These are phyloP conservation scores for Verticillium alfalfae DNA, from an alignment of 2,329 filamentous ascomycete species.

Conservation along the genomic window DNA sequence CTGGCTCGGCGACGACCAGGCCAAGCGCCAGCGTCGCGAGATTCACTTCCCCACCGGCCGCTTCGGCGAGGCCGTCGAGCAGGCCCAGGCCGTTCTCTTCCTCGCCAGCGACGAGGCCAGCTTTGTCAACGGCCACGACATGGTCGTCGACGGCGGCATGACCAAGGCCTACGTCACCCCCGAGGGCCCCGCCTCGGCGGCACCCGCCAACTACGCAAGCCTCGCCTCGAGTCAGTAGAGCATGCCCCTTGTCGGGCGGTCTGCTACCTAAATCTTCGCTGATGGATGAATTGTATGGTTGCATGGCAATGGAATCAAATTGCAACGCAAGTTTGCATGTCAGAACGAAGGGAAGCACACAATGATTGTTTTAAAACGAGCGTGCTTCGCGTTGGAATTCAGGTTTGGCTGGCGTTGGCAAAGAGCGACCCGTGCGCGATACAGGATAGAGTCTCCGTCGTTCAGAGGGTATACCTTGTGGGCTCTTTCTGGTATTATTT, in stretches of 20 bases:
- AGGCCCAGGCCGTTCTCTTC: constrained; percentile 85
- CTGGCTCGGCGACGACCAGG: constrained; percentile 82
- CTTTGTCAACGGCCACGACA: constrained; percentile 87
- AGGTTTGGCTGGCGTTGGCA: background rate
- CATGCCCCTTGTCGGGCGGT: background rate
- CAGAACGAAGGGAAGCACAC: background rate
- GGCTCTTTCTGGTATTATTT: background rate
- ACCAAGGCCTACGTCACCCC: constrained; percentile 80
- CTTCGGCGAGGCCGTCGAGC: constrained; percentile 91
- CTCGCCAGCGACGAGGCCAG: constrained; percentile 81
- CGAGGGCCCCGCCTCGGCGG: constrained; percentile 49
- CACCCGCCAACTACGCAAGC: constrained; percentile 55
- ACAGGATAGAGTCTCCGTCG: background rate
- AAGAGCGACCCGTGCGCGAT: background rate
- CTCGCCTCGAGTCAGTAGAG: background rate
- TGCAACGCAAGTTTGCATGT: no score
- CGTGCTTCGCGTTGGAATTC: background rate
- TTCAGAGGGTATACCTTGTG: background rate
- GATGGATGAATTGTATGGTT: background rate
- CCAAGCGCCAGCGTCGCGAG: constrained; percentile 77
- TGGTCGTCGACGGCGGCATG: constrained; percentile 95
- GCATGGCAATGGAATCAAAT: background rate
- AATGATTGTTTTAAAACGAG: background rate
- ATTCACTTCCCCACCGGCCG: constrained; percentile 84
- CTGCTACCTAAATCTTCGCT: background rate